Conservation (phyloP, 257 asterid species). For the Solanum bulbocastanum region DNA sequence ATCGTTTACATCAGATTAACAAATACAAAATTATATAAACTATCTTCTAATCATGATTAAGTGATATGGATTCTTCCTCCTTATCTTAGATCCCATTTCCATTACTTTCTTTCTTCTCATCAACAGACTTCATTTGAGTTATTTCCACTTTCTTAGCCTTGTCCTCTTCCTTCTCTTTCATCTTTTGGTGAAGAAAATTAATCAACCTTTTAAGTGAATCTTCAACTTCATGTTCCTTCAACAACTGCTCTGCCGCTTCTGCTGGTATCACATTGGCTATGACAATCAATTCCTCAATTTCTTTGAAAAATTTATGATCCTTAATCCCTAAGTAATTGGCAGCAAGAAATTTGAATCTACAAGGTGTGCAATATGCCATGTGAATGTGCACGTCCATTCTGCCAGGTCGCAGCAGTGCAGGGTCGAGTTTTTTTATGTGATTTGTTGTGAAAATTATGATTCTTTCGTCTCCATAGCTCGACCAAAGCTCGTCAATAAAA, state of each 20-base stretch:
- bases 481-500: background rate
- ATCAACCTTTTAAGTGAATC: background rate
- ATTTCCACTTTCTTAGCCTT: background rate
- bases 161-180: background rate
- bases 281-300: constrained; percentile 11
- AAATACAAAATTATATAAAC: background rate
- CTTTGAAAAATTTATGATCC: background rate
- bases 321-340: background rate
- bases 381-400: constrained; percentile 18
- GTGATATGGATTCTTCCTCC: too few relatives aligned
- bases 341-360: background rate
- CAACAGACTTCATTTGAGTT: background rate
- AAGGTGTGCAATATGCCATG: background rate
- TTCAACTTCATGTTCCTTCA: constrained; percentile 8
- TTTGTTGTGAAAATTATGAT: constrained; percentile 12
- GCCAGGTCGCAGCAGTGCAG: constrained; percentile 21
- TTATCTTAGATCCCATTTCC: background rate
- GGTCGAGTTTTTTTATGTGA: constrained; percentile 22
- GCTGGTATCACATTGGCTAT: constrained; percentile 6
- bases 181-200: background rate
- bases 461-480: background rate
- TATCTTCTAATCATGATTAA: background rate
- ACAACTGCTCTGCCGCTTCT: constrained; percentile 6
- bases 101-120: background rate
- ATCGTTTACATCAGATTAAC: background rate